Conservation (phyloP, 2,329 filamentous ascomycete species). For the Colletotrichum echinochloae region DNA sequence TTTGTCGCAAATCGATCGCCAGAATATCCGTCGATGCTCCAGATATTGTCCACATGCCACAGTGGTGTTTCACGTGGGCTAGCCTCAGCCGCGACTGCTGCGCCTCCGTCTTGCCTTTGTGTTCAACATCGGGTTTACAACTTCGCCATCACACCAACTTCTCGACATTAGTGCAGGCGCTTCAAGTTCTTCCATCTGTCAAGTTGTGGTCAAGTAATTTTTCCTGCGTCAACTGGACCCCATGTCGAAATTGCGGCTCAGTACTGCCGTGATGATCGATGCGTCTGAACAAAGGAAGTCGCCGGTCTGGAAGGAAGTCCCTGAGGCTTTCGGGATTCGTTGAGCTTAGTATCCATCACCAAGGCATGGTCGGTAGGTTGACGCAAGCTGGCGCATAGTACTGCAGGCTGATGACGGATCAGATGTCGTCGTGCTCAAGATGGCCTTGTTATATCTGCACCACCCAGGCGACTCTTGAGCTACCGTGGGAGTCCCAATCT, state of each 20-base stretch:
- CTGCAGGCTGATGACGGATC: neutral
- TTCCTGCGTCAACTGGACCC: neutral
- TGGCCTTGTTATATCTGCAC: neutral
- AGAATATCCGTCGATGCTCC: neutral
- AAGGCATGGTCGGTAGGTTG: too few relatives aligned
- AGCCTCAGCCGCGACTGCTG: neutral
- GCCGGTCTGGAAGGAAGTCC: neutral
- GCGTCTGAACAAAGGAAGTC: neutral
- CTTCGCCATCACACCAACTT: neutral
- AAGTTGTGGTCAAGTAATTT: neutral
- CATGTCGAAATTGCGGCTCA: neutral
- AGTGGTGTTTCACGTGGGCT: neutral
- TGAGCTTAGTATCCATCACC: neutral
- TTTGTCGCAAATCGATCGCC: constrained; percentile 30
- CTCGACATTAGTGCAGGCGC: constrained; percentile 10
- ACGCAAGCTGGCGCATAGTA: neutral
- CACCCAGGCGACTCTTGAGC: neutral
- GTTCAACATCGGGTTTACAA: neutral
- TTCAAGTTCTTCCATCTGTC: neutral
- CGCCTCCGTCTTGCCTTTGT: constrained; percentile 18
- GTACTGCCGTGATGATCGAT: neutral
- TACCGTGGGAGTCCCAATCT: neutral
- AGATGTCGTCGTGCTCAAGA: neutral
- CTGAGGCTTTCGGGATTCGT: neutral
- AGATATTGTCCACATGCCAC: neutral